phyloP scores from a whole-genome alignment of 768 basidiomycete species.

The Coprinellus micaceus region DNA sequence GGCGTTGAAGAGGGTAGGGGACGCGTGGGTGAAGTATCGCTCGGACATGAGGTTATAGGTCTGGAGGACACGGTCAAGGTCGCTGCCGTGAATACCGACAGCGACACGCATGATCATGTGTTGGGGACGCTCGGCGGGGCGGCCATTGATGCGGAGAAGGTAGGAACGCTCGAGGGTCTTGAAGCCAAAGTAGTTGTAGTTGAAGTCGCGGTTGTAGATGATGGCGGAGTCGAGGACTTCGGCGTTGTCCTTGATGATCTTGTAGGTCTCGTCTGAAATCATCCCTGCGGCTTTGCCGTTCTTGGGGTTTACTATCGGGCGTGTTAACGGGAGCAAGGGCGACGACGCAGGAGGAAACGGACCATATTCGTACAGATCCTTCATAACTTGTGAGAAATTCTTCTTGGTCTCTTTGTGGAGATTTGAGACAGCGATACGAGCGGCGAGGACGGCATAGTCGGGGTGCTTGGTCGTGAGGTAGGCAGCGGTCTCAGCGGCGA shows the following conservation, averaged over 20 bases:
- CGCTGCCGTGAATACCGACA: conserved; percentile 89
- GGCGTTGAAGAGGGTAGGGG: conserved; percentile 96
- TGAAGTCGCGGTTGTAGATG: conserved; percentile 98
- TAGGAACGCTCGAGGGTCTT: conserved; percentile 99
- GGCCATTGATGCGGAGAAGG: conserved; percentile 88
- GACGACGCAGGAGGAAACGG: conserved; percentile 18
- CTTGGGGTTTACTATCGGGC: conserved; percentile 79
- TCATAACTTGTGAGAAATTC: conserved; percentile 88
- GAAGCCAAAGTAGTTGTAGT: conserved; percentile 99
- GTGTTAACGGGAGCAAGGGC: not conserved
- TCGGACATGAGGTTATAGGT: conserved; percentile 97
- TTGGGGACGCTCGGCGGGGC: conserved; percentile 95
- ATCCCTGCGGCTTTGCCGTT: conserved; percentile 82
- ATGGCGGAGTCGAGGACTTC: conserved; percentile 86
- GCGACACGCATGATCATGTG: conserved; percentile 99
- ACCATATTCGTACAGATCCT: conserved; percentile 89
- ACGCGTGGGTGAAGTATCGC: conserved; percentile 97
- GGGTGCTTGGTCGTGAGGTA: conserved; percentile 96
- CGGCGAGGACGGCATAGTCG: conserved; percentile 97
- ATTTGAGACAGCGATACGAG: conserved; percentile 97
- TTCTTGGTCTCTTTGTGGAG: conserved; percentile 99
- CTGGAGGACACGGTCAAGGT: conserved; percentile 86
- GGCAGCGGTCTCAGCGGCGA: conserved; percentile 95
- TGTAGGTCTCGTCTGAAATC: conserved; percentile 87
- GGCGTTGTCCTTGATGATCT: conserved; percentile 76